Evolutionary conservation across 1,284 basidiomycete genomes (phyloP).

Genomic region (Mycosarcoma maydis): DNA sequence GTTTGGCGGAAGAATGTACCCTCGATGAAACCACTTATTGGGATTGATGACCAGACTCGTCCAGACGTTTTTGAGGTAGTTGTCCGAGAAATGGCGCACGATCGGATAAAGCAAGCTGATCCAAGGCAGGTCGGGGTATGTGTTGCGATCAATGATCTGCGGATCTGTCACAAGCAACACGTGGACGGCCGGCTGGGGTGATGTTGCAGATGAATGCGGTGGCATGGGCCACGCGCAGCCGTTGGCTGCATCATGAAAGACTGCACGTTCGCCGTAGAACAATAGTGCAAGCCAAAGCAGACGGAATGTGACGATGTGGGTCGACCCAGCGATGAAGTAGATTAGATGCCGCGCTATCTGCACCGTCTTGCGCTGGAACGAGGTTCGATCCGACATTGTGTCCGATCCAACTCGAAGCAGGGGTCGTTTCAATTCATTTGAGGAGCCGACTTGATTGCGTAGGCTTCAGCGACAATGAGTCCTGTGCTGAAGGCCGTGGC

Average conservation of each 20-base stretch:
- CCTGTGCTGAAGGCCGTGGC: too few relatives aligned
- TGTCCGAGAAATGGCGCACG: conserved; percentile 42
- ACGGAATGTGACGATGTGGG: conserved; percentile 25
- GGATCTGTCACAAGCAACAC: conserved; percentile 44
- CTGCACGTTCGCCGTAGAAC: conserved; percentile 34
- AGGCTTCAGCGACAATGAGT: too few relatives aligned
- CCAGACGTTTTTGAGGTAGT: conserved; percentile 49
- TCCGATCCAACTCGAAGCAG: not conserved
- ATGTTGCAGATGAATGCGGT: conserved; percentile 6
- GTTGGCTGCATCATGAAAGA: conserved; percentile 38
- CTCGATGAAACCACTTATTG: conserved; percentile 35
- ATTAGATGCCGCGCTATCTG: conserved; percentile 10
- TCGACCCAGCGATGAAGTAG: conserved; percentile 14
- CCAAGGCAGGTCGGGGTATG: conserved; percentile 32
- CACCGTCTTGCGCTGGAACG: conserved; percentile 2
- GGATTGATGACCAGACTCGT: conserved; percentile 31
- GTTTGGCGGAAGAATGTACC: conserved; percentile 12
- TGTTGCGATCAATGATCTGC: conserved; percentile 44
- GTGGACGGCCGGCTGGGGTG: conserved; percentile 14
- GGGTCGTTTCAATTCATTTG: conserved; percentile 1
- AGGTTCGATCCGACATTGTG: conserved; percentile 11
- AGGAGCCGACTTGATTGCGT: too few relatives aligned
- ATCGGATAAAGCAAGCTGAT: conserved; percentile 21
- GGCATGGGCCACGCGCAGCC: conserved; percentile 28
- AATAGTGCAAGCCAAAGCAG: conserved; percentile 33